Conservation (phyloP, 208 protist genomes). For the Naegleria fowleri region DNA sequence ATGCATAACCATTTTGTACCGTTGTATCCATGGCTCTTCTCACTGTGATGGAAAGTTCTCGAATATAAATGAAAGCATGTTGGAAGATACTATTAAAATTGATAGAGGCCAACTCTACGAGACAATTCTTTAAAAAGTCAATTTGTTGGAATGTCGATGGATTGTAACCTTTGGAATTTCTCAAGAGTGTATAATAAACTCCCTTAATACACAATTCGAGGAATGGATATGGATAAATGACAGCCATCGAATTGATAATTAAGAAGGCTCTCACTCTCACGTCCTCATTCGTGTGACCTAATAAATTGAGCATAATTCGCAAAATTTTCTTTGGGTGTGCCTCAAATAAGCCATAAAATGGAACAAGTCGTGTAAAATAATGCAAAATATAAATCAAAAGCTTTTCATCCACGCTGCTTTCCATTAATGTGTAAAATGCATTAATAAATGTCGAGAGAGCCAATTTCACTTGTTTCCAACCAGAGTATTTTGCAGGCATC, state of each 20-base stretch:
- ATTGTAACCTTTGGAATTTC: not conserved
- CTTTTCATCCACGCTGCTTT: not conserved
- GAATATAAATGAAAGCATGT: constrained; percentile 62
- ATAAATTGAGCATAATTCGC: not conserved
- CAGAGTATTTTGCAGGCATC: not conserved
- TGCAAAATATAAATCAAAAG: not conserved
- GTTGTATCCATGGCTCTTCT: constrained; percentile 45
- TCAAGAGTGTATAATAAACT: constrained; percentile 9
- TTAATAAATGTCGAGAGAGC: not conserved
- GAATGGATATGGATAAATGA: constrained; percentile 21
- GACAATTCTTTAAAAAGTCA: constrained; percentile 49
- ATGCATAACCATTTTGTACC: constrained; percentile 23
- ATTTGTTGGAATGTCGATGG: constrained; percentile 24
- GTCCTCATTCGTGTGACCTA: not conserved
- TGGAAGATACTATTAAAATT: constrained; percentile 47
- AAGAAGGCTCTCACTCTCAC: not conserved
- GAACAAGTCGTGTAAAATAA: not conserved
- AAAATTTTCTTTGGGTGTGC: not conserved
- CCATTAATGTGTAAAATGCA: not conserved
- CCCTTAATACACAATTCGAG: not conserved
- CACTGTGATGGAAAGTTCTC: constrained; percentile 65
- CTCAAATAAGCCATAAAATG: not conserved
- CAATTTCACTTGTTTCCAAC: constrained; percentile 6
- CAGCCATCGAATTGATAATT: not conserved
- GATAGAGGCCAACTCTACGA: constrained; percentile 56